Evolutionary conservation across 768 basidiomycete species (phyloP), one percentile per base, ranked within the genome.

Genomic region (Termitomyces sp.): DNA sequence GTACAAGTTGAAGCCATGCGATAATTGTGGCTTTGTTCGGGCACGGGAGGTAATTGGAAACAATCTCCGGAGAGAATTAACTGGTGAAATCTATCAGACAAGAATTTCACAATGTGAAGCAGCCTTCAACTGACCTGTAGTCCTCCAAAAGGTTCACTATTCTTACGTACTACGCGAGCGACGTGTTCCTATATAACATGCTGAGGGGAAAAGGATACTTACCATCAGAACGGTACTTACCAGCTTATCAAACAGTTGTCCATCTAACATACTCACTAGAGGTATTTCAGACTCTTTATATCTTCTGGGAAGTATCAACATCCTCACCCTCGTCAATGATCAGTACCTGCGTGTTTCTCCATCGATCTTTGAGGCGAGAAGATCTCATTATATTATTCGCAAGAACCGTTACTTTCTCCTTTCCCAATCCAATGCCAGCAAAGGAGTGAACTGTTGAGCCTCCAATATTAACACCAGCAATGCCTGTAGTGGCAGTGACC

Each of bases 61-160:
- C 91, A 91, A 66, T 92, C 89, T 0, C 89, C 89, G 0, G 85
- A 84, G 7, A 90, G 66, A 29, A 91, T 76, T 45, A 90, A 77
- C 85, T 89, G 56, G n/a, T 18, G 3, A 40, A n/a, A 27, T 52
- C 31, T 42, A 23, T 45, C 32, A 50, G 11, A 25, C 20, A 41
- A 31, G 32, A 43, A 16, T 23, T 36, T 44, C 23, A 27, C 44
- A 42, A 22, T 2, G 3, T 42, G 15, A 53, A 35, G 42, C 11
- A 49, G 16, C 16, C 22, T 20, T 25, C 50, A 80, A n/a, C n/a
- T n/a, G n/a, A n/a, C 82, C 70, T 89, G 88, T 18, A 89, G 83
- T 0, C 86, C 86, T 5, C 87, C 88, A 57, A 88, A 89, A 0
- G 86, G 86, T 29, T 60, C 60, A 1, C 25, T 1, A 15, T 69